Evolutionary conservation across 2,329 filamentous ascomycete genomes (phyloP), one percentile per base, ranked within the genome.

Genomic region (Fusarium pininemorale): DNA sequence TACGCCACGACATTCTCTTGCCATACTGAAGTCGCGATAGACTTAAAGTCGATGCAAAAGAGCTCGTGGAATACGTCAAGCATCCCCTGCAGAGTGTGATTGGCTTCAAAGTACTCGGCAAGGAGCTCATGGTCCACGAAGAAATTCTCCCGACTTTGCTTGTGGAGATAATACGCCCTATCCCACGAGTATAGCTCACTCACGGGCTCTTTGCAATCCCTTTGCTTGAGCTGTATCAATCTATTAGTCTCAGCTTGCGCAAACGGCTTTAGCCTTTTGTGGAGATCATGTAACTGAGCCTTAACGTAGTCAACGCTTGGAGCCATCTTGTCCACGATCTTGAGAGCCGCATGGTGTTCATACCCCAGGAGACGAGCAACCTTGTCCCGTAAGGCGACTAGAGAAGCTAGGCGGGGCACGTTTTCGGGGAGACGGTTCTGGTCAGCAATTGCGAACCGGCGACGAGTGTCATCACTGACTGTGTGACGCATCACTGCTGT

Each of bases 141-240:
- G 37, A 39, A 41, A 20, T 2, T 55, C 20, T 11, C 7, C 4
- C 6, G 37, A 1, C 2, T 18, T 41, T 55, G 20, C 37, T 30
- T 55, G 7, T 41, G 26, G 1, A 55, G 14, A 55, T 41, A 55
- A 41, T 55, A 41, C 4, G 53, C 26, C 37, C 37, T n/a, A 0
- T 55, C 26, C 53, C 53, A 41, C 2, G 37, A 41, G 4, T 30
- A 30, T 2, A 55, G 4, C 1, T 41, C 26, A 13, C 15, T n/a
- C 0, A 41, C 4, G 18, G 32, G 32, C n/a, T 28, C 24, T 22
- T 10, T 7, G 1, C 0, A n/a, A 0, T 55, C 11, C 11, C 26
- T 41, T 30, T 30, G 7, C 14, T 41, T 41, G 7, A 55, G 35
- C 20, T 13, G 14, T 4, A 55, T 13, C 7, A 55, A 14, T 3